These are phyloP conservation scores for Nicotiana noctiflora DNA, from an alignment of 257 asterid genomes.

Conservation along the genomic window DNA sequence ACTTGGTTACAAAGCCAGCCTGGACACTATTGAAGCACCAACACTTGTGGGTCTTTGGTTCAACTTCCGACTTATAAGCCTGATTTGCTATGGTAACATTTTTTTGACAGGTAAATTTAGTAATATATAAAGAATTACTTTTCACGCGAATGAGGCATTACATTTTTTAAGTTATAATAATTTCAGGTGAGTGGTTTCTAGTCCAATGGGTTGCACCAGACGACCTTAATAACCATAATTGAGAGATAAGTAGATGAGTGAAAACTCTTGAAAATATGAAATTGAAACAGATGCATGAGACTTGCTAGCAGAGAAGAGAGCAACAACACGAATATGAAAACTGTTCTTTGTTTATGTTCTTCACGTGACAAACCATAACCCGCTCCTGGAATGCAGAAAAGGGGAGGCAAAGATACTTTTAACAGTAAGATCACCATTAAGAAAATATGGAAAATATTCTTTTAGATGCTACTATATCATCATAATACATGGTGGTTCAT, in stretches of 20 bases:
- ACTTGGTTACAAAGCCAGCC: not conserved
- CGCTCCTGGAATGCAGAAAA: not conserved
- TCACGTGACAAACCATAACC: not conserved
- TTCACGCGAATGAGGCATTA: not conserved
- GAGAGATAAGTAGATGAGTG: not conserved
- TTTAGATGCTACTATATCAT: not conserved
- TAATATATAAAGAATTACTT: not conserved
- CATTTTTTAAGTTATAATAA: not conserved
- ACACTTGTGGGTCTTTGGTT: not conserved
- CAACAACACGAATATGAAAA: not conserved
- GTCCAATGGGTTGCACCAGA: not conserved
- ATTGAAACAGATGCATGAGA: not conserved
- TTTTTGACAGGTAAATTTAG: not conserved
- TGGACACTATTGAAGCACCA: not conserved
- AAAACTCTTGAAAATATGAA: not conserved
- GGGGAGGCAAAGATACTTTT: not conserved
- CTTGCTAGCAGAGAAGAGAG: not conserved
- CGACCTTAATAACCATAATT: not conserved
- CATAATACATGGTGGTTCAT: not conserved
- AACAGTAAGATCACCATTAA: not conserved
- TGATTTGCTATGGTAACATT: not conserved
- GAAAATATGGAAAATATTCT: not conserved
- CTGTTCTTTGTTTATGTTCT: not conserved
- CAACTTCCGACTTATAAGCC: not conserved
- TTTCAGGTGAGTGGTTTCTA: not conserved